Evolutionary conservation across 768 basidiomycete species (phyloP), one percentile per base, ranked within the genome.

Genomic region (Macrolepiota fuliginosa): DNA sequence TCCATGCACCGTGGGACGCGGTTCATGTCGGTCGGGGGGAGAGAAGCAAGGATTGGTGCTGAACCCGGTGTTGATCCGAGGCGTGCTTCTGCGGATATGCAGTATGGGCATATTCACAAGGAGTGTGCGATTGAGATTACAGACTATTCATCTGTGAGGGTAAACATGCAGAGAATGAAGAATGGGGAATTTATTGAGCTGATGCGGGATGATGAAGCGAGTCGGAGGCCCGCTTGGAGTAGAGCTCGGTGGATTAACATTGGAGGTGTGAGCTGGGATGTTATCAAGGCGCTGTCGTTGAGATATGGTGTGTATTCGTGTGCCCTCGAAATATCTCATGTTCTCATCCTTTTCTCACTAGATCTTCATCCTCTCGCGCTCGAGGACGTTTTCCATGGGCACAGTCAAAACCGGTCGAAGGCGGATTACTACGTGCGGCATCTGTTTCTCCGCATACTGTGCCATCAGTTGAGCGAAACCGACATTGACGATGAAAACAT

Each of bases 171-270:
- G 27, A 77, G 76, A 59, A 85, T 88, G 83, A 80, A 78, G 55
- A 90, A 90, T 65, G 69, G 65, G 27, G 83, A 83, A 64, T 89
- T 91, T 70, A 72, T 88, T n/a, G 71, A 79, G 9, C 72, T 87
- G 61, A 76, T 91, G 73, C 67, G 76, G 17, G 75, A 81, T 62
- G 68, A 70, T 13, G 70, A 63, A 6, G 81, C 81, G 5, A 79
- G 81, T 61, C 71, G 73, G 59, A 77, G 78, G 58, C 83, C 85
- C 63, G 72, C 81, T 3, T 89, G 86, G 87, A 83, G 82, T 27
- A 87, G 83, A 68, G 89, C 89, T 17, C 74, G 90, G 55, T 91
- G 88, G 89, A 89, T 90, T 56, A 88, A 88, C 65, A 79, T 90
- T 63, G 84, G 82, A 24, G 90, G 89, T 4, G 67, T 83, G 63